phyloP scores from a whole-genome alignment of 2,329 filamentous ascomycete genomes.

The Elsinoe ampelina region DNA sequence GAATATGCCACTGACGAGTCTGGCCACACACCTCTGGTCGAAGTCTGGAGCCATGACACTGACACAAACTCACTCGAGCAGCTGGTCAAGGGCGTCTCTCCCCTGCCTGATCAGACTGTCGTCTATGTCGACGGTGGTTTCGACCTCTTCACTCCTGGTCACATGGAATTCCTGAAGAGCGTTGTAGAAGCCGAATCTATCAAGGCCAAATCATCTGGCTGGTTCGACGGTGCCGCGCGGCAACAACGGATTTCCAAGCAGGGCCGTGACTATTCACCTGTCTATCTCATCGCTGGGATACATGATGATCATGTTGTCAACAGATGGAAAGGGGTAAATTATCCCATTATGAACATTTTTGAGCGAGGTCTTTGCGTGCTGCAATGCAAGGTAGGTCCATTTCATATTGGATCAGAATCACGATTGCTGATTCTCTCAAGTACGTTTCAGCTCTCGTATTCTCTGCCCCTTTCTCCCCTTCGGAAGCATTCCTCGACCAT shows the following conservation, averaged over 20 bases:
- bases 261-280: slow-evolving; percentile 67
- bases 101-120: slow-evolving; percentile 68
- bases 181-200: slow-evolving; percentile 67
- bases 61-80: slow-evolving; percentile 29
- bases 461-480: slow-evolving; percentile 79
- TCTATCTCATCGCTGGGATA: slow-evolving; percentile 84
- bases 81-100: slow-evolving; percentile 61
- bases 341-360: slow-evolving; percentile 99
- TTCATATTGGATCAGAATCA: slow-evolving; percentile 14
- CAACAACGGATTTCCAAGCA: slow-evolving; percentile 52
- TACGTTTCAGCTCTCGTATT: slow-evolving; percentile 85
- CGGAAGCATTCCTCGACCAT: slow-evolving; percentile 57
- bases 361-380: slow-evolving; percentile 91
- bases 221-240: slow-evolving; percentile 60
- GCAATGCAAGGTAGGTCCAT: slow-evolving; percentile 67
- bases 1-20: slow-evolving; percentile 84
- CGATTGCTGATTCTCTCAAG: slow-evolving; percentile 36
- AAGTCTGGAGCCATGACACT: slow-evolving; percentile 58
- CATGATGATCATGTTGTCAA: slow-evolving; percentile 96
- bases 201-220: slow-evolving; percentile 57
- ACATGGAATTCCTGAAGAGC: slow-evolving; percentile 83
- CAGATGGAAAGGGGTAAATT: slow-evolving; percentile 92
- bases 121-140: slow-evolving; percentile 96
- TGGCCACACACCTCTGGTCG: slow-evolving; percentile 65
- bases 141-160: slow-evolving; percentile 91